Base-by-base conservation (phyloP, 1,284 basidiomycete species). In the Ceratobasidium sp. region DNA sequence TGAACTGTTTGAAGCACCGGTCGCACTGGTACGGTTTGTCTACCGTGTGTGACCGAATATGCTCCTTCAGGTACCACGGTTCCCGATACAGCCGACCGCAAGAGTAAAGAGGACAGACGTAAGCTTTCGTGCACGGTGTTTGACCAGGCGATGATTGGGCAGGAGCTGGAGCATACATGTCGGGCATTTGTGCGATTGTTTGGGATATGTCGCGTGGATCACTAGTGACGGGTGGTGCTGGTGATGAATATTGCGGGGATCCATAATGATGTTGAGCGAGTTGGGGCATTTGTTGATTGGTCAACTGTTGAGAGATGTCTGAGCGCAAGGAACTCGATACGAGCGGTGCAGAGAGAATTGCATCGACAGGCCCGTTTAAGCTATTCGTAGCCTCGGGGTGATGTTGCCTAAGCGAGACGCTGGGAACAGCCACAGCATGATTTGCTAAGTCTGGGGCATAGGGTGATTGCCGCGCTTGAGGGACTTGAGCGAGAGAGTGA, bases 21-120 rank as follows among this genome's bases (percentile, higher is more conserved):
- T 85, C 82, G 80, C 95, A 95, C 69, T 84, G 83, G 81, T 88
- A 95, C 0, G 95, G 94, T 55, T 90, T 84, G 81, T 96, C 94
- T 85, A 93, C 87, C 3, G 94, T 95, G 79, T 96, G 95, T n/a
- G 93, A 95, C 69, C 93, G 86, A 43, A 95, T 82, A 81, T 97
- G 95, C 49, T 94, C 84, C 82, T 92, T 93, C 76, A 96, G 84
- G 79, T 96, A 94, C 79, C 96, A 95, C 83, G 92, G 88, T 8
- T 93, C 88, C 84, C 94, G 95, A 87, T 96, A 97, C 74, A 91
- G 83, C 74, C 91, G 85, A 3, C 91, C 89, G 79, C 94, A 96
- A 7, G 91, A 91, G 79, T 87, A 89, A 0, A 94, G 84, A 28
- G 92, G 92, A 80, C 93, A 95, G 54, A 89, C 86, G 78, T 89